These are phyloP conservation scores for Nigrograna mackinnonii DNA, from an alignment of 2,329 filamentous ascomycete genomes.

Conservation along the genomic window DNA sequence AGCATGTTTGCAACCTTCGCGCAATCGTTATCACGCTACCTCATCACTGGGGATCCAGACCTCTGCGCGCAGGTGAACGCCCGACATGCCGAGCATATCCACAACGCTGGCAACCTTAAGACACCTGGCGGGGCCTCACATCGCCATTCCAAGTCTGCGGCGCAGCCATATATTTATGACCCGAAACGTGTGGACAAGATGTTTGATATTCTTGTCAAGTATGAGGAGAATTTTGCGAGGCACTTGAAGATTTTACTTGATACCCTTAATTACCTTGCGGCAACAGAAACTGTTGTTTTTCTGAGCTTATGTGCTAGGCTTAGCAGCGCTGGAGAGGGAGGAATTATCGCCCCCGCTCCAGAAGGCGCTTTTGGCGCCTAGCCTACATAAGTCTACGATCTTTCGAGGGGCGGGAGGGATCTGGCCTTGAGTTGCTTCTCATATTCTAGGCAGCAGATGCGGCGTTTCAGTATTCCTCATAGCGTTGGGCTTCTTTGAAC, in stretches of 20 bases:
- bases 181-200: conserved; percentile 71
- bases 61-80: conserved; percentile 64
- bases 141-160: conserved; percentile 23
- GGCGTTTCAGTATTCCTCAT: too few relatives aligned
- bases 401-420: too few relatives aligned
- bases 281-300: conserved; percentile 94
- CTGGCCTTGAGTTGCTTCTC: too few relatives aligned
- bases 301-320: conserved; percentile 83
- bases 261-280: conserved; percentile 94
- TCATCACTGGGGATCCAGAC: conserved; percentile 83
- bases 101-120: conserved; percentile 2
- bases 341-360: conserved; percentile 19
- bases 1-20: conserved; percentile 92
- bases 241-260: conserved; percentile 94
- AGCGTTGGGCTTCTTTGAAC: conserved; percentile 5
- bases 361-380: conserved; percentile 17
- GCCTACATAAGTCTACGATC: too few relatives aligned
- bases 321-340: conserved; percentile 78
- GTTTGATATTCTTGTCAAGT: conserved; percentile 85
- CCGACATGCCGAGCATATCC: conserved; percentile 43
- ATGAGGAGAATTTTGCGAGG: conserved; percentile 89
- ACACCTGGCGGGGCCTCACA: conserved; percentile 15
- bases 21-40: conserved; percentile 79
- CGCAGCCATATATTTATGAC: conserved; percentile 54
- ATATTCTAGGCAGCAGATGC: too few relatives aligned